Conservation (phyloP, 2,329 filamentous ascomycete genomes). For the Colletotrichum musae region DNA sequence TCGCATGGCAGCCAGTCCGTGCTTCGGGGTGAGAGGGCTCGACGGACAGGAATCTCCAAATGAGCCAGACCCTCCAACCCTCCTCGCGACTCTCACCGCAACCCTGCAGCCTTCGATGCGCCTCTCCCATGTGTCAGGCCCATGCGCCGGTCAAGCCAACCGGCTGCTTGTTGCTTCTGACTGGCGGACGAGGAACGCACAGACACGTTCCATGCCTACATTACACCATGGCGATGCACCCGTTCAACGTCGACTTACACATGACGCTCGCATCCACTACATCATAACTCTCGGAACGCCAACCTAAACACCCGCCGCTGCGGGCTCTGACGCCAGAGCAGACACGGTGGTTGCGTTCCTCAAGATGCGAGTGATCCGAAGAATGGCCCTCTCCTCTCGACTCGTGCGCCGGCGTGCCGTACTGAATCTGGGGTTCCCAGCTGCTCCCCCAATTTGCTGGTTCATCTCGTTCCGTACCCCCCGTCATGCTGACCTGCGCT, state of each 20-base stretch:
- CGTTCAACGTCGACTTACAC: constrained; percentile 25
- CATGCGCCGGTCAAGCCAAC: constrained; percentile 24
- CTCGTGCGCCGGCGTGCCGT: constrained; percentile 9
- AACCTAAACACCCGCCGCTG: not conserved
- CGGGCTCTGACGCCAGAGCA: not conserved
- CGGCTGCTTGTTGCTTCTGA: constrained; percentile 16
- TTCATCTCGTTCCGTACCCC: constrained; percentile 26
- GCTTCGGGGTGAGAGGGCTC: constrained; percentile 7
- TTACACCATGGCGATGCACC: constrained; percentile 11
- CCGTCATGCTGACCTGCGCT: constrained; percentile 21
- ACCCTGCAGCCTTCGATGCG: constrained; percentile 33
- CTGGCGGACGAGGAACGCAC: constrained; percentile 23
- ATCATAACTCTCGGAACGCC: constrained; percentile 10
- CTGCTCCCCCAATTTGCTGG: constrained; percentile 24
- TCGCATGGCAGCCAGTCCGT: constrained; percentile 8
- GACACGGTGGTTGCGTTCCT: not conserved
- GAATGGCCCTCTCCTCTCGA: not conserved
- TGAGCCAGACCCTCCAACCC: not conserved
- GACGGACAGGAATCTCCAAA: constrained; percentile 1
- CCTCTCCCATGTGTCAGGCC: constrained; percentile 33
- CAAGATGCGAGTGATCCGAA: not conserved
- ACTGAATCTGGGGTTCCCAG: constrained; percentile 21
- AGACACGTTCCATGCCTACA: constrained; percentile 23
- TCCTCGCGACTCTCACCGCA: constrained; percentile 8
- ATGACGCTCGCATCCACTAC: constrained; percentile 16